Evolutionary conservation across 1,284 basidiomycete species (phyloP).

Genomic region (Ceratobasidium sp.): DNA sequence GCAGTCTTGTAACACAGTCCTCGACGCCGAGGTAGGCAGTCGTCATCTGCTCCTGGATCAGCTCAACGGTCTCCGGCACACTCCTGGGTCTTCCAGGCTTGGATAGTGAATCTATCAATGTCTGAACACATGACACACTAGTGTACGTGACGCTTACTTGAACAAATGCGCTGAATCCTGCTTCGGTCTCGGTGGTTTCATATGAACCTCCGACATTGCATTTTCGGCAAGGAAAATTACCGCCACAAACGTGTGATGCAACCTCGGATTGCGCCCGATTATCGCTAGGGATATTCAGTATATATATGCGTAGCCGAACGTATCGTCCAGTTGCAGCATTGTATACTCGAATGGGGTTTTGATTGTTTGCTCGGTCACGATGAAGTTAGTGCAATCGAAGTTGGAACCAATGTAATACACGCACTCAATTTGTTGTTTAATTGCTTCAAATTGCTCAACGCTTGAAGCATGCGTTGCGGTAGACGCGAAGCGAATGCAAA

Average conservation of each 20-base stretch:
- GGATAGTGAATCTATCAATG: too few species aligned
- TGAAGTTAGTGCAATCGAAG: too few species aligned
- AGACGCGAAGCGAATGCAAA: slow-evolving; percentile 51
- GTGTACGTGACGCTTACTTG: background rate
- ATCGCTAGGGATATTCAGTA: background rate
- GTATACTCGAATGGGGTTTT: background rate
- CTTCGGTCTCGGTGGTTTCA: background rate
- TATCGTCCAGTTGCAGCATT: slow-evolving; percentile 2
- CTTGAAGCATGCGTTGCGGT: too few species aligned
- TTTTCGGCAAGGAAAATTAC: background rate
- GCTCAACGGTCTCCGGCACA: background rate
- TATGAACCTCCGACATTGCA: background rate
- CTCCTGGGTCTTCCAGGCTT: background rate
- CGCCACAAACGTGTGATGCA: background rate
- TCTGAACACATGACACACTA: background rate
- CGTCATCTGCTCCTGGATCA: background rate
- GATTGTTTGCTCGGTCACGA: slow-evolving; percentile 40
- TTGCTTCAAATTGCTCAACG: slow-evolving; percentile 54
- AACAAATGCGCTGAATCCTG: background rate
- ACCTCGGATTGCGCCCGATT: background rate
- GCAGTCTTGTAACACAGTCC: background rate
- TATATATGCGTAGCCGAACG: background rate
- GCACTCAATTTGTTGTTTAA: slow-evolving; percentile 52
- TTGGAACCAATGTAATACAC: too few species aligned
- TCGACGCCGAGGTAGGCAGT: background rate